These are phyloP conservation scores for Cytospora piceicola DNA, from an alignment of 2,329 filamentous ascomycete species.

Conservation along the genomic window DNA sequence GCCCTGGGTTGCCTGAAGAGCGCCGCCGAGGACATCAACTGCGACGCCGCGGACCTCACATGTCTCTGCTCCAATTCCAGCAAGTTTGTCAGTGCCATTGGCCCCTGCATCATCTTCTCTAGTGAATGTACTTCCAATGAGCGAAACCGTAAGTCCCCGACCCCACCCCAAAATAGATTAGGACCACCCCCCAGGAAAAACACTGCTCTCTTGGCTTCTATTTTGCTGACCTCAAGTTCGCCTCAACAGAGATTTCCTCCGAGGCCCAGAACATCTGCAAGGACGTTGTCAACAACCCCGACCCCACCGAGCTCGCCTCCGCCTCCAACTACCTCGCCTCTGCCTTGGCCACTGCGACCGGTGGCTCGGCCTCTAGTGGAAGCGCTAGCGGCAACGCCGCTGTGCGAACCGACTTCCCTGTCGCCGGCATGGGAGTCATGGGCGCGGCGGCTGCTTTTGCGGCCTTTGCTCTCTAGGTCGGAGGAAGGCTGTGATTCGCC, in stretches of 20 bases:
- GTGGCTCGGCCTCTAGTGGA: neutral
- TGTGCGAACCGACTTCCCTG: slow-evolving; percentile 10
- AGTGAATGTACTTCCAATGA: slow-evolving; percentile 22
- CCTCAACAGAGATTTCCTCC: slow-evolving; percentile 15
- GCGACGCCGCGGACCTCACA: slow-evolving; percentile 33
- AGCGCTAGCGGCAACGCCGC: slow-evolving; percentile 22
- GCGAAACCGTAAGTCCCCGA: slow-evolving; percentile 20
- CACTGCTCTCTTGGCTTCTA: neutral
- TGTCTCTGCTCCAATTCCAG: slow-evolving; percentile 34
- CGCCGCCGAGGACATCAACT: slow-evolving; percentile 32
- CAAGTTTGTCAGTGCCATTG: slow-evolving; percentile 29
- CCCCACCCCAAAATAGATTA: no score
- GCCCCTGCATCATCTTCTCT: slow-evolving; percentile 31
- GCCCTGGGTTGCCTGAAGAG: slow-evolving; percentile 34
- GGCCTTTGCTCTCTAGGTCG: slow-evolving; percentile 23
- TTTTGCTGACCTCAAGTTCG: neutral
- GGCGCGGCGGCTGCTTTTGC: slow-evolving; percentile 27
- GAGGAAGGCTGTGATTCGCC: neutral
- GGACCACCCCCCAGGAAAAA: neutral
- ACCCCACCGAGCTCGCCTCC: slow-evolving; percentile 23
- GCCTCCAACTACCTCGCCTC: slow-evolving; percentile 26
- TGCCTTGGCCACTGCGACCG: slow-evolving; percentile 17
- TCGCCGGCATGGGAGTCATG: slow-evolving; percentile 23
- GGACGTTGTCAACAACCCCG: slow-evolving; percentile 19
- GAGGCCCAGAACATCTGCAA: slow-evolving; percentile 22